Conservation (phyloP, 2,329 filamentous ascomycete genomes). For the Epichloe bromicola region DNA sequence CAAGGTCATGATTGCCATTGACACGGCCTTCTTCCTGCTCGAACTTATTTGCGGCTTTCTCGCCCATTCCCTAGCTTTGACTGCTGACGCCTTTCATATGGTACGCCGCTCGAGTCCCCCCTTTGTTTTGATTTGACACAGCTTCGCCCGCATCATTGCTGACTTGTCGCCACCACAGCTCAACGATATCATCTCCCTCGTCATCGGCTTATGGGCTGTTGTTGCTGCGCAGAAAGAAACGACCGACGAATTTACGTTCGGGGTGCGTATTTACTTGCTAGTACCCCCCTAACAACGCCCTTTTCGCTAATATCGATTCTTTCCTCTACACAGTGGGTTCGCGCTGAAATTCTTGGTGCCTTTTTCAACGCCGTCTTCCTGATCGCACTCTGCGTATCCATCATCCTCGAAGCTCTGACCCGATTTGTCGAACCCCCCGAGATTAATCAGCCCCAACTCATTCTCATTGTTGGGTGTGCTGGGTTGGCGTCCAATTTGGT, state of each 20-base stretch:
- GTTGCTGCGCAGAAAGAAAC: slow-evolving; percentile 73
- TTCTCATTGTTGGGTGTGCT: slow-evolving; percentile 77
- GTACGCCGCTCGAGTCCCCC: slow-evolving; percentile 26
- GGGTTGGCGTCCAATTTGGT: slow-evolving; percentile 81
- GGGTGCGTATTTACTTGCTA: slow-evolving; percentile 40
- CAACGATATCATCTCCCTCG: slow-evolving; percentile 92
- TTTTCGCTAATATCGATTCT: slow-evolving; percentile 11
- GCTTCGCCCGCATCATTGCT: not conserved
- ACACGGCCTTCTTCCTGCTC: slow-evolving; percentile 77
- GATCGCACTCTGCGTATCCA: slow-evolving; percentile 89
- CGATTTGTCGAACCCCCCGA: slow-evolving; percentile 84
- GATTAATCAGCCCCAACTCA: slow-evolving; percentile 72
- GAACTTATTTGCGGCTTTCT: slow-evolving; percentile 77
- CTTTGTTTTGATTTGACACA: not conserved
- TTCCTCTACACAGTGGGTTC: slow-evolving; percentile 58
- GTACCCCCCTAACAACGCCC: not conserved
- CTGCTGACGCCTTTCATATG: slow-evolving; percentile 98
- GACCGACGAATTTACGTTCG: slow-evolving; percentile 90
- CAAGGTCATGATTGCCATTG: slow-evolving; percentile 81
- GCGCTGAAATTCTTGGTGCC: slow-evolving; percentile 90
- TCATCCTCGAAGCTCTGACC: slow-evolving; percentile 88
- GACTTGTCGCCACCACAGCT: slow-evolving; percentile 38
- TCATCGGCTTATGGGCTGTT: slow-evolving; percentile 91
- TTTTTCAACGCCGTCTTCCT: slow-evolving; percentile 97
- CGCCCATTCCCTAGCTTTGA: slow-evolving; percentile 82